Percentiles rank a stretch among this genome's conserved stretches.
phyloP scores from a whole-genome alignment of 352 stramenopile species.

The Blastocystis sp. region DNA sequence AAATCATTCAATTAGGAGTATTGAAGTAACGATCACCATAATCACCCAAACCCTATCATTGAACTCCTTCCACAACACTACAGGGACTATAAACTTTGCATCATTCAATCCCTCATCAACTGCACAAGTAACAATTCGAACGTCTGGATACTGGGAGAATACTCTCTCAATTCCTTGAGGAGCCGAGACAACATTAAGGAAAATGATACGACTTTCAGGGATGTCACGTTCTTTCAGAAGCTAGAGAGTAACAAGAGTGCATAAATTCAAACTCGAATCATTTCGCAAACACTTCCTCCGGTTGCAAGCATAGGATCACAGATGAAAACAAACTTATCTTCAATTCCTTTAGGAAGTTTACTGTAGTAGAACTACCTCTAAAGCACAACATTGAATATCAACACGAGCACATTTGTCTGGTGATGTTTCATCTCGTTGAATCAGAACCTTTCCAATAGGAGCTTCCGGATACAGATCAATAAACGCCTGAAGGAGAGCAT shows the following conservation, averaged over 20 bases:
- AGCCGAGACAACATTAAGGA: slow-evolving; percentile 71
- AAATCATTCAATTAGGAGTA: not conserved
- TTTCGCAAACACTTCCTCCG: slow-evolving; percentile 68
- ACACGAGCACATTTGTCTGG: slow-evolving; percentile 69
- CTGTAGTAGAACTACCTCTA: slow-evolving; percentile 69
- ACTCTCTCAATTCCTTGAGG: slow-evolving; percentile 70
- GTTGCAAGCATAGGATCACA: slow-evolving; percentile 72
- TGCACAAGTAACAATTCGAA: slow-evolving; percentile 70
- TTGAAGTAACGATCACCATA: slow-evolving; percentile 65
- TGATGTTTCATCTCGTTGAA: slow-evolving; percentile 70
- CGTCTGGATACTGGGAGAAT: slow-evolving; percentile 53
- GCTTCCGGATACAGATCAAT: slow-evolving; percentile 64
- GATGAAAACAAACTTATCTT: slow-evolving; percentile 69
- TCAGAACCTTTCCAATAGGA: slow-evolving; percentile 70
- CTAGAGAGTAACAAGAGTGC: not conserved
- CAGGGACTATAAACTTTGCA: slow-evolving; percentile 72
- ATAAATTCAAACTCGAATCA: slow-evolving; percentile 42
- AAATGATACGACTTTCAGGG: slow-evolving; percentile 68
- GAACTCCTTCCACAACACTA: not conserved
- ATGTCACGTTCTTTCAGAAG: slow-evolving; percentile 65
- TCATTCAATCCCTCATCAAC: slow-evolving; percentile 70
- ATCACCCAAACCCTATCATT: slow-evolving; percentile 38
- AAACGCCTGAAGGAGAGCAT: slow-evolving; percentile 69
- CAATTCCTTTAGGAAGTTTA: slow-evolving; percentile 70
- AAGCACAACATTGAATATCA: not conserved